Evolutionary conservation across 108 stramenopile genomes (phyloP).

Genomic region (Stephanodiscus triporus): DNA sequence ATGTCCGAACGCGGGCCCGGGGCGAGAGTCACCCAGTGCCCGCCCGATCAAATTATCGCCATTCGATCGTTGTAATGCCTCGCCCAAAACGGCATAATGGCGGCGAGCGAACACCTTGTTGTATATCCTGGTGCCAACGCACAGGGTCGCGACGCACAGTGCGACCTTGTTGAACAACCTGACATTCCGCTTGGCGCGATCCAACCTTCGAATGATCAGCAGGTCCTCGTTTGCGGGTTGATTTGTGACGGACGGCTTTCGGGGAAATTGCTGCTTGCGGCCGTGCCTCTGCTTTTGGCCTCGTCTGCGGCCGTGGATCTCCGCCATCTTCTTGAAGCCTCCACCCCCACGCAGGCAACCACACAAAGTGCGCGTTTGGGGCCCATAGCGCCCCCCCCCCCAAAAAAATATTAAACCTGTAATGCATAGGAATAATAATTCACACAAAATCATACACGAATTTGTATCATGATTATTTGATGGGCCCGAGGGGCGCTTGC

Average conservation of each 20-base stretch:
- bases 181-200: conserved; percentile 14
- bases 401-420: too few relatives aligned
- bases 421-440: too few relatives aligned
- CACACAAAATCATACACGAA: too few relatives aligned
- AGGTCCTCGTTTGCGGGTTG: neutral
- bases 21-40: neutral
- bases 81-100: neutral
- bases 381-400: too few relatives aligned
- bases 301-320: neutral
- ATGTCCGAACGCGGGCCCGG: neutral
- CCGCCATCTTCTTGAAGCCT: too few relatives aligned
- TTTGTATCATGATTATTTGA: too few relatives aligned
- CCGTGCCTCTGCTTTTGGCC: conserved; percentile 15
- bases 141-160: neutral
- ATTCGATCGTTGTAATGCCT: neutral
- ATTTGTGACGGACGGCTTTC: neutral
- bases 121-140: conserved; percentile 13
- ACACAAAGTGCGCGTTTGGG: too few relatives aligned
- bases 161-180: conserved; percentile 8
- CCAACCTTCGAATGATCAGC: conserved; percentile 13
- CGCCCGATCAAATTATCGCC: neutral
- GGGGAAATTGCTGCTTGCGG: conserved; percentile 1
- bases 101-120: neutral
- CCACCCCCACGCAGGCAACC: too few relatives aligned
- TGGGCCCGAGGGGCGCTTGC: too few relatives aligned